Evolutionary conservation across 2,329 filamentous ascomycete species (phyloP).

Genomic region (Pseudogymnoascus sp.): DNA sequence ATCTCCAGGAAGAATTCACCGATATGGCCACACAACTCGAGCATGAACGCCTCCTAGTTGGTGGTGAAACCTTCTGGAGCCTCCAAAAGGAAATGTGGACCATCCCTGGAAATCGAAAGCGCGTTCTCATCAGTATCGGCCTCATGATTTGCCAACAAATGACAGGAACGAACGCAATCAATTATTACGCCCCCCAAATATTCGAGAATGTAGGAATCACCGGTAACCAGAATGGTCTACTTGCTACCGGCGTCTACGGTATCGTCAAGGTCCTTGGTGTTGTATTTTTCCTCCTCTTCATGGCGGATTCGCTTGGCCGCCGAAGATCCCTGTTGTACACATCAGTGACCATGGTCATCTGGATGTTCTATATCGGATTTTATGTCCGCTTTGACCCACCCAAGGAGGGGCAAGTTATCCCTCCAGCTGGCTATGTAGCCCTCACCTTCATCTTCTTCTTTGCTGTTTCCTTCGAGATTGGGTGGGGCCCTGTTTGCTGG

Average conservation of each 20-base stretch:
- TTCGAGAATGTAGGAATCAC: slow-evolving; percentile 55
- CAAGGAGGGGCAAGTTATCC: slow-evolving; percentile 32
- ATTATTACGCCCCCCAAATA: slow-evolving; percentile 63
- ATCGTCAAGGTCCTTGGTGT: slow-evolving; percentile 61
- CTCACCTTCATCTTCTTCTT: slow-evolving; percentile 65
- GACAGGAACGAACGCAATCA: slow-evolving; percentile 44
- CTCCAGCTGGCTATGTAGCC: slow-evolving; percentile 48
- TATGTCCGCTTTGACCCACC: slow-evolving; percentile 54
- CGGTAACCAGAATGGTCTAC: slow-evolving; percentile 52
- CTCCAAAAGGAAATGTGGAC: slow-evolving; percentile 20
- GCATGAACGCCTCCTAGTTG: slow-evolving; percentile 49
- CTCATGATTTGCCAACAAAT: slow-evolving; percentile 60
- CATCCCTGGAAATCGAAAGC: slow-evolving; percentile 48
- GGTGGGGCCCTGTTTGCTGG: slow-evolving; percentile 64
- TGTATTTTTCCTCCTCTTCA: slow-evolving; percentile 54
- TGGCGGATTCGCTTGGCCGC: slow-evolving; percentile 57
- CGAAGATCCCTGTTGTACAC: slow-evolving; percentile 44
- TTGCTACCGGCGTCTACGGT: slow-evolving; percentile 65
- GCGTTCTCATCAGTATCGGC: slow-evolving; percentile 51
- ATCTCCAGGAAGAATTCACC: slow-evolving; percentile 50
- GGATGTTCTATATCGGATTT: slow-evolving; percentile 60
- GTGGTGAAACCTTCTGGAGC: slow-evolving; percentile 32
- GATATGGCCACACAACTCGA: slow-evolving; percentile 57
- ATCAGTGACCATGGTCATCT: slow-evolving; percentile 41
- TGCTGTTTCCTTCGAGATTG: slow-evolving; percentile 58